Evolutionary conservation across 2,329 filamentous ascomycete genomes (phyloP).

Genomic region (Pseudogymnoascus sp.): DNA sequence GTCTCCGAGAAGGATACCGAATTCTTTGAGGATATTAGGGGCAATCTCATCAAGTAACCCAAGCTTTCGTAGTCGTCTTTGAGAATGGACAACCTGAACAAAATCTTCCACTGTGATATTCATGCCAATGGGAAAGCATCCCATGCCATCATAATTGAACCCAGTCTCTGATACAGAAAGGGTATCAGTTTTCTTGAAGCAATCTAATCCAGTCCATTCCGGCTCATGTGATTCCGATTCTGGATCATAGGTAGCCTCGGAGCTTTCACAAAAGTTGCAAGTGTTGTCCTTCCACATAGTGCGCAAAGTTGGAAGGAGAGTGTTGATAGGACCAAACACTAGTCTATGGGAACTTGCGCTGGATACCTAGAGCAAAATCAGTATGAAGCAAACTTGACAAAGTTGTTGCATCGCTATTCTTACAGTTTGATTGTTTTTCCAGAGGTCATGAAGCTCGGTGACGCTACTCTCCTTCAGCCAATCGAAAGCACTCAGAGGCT

Average conservation of each 20-base stretch:
- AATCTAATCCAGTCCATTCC: constrained; percentile 17
- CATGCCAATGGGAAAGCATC: constrained; percentile 43
- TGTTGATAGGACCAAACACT: no score
- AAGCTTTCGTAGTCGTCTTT: constrained; percentile 37
- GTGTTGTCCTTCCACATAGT: neutral
- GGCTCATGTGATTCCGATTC: neutral
- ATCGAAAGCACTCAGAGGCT: constrained; percentile 41
- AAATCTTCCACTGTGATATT: constrained; percentile 38
- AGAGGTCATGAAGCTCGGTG: constrained; percentile 38
- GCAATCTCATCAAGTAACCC: constrained; percentile 30
- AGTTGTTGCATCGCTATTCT: no score
- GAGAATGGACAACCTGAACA: constrained; percentile 39
- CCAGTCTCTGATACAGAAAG: constrained; percentile 35
- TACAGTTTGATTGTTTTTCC: constrained; percentile 31
- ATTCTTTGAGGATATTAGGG: constrained; percentile 12
- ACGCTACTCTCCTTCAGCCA: constrained; percentile 42
- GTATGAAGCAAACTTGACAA: no score
- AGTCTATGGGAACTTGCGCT: no score
- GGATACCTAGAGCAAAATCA: no score
- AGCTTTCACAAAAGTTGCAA: neutral
- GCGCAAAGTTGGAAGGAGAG: no score
- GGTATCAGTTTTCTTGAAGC: constrained; percentile 28
- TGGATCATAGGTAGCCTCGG: no score
- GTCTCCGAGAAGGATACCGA: constrained; percentile 16
- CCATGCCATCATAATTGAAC: constrained; percentile 35